Percentiles rank a stretch among this genome's conserved stretches.
Evolutionary conservation across 495 filamentous ascomycete species (phyloP).

Genomic region (Neurospora sp.): DNA sequence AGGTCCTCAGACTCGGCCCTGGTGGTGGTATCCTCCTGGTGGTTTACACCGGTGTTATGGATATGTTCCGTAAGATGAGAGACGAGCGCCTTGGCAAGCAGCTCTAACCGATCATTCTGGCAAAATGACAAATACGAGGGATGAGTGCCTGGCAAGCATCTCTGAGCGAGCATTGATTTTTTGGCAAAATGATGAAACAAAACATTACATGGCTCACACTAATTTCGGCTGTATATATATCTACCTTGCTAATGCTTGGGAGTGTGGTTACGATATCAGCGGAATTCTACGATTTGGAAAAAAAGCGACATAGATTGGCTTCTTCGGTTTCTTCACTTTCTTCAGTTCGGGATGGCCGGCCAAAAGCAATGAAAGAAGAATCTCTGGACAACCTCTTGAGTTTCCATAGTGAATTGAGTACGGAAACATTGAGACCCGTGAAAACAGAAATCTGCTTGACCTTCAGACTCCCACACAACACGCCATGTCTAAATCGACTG

Average conservation of each 20-base stretch:
- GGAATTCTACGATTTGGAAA: not conserved
- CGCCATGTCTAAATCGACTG: too few relatives aligned
- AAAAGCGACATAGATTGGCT: not conserved
- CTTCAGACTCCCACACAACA: too few relatives aligned
- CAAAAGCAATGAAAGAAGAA: not conserved
- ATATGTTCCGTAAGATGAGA: conserved; percentile 56
- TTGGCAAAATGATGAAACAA: not conserved
- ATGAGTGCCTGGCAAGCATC: not conserved
- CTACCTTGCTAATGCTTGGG: not conserved
- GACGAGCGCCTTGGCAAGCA: conserved; percentile 4
- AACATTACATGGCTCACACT: not conserved
- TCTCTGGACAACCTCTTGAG: not conserved
- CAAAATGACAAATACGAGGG: not conserved
- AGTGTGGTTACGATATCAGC: not conserved
- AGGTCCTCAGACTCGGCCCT: conserved; percentile 49
- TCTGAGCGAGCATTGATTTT: not conserved
- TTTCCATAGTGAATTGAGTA: not conserved
- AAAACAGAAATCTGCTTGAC: too few relatives aligned
- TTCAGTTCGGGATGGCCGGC: not conserved
- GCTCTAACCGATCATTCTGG: not conserved
- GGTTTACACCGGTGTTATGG: conserved; percentile 88
- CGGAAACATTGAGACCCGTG: not conserved
- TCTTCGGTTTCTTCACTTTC: not conserved
- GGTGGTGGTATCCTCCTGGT: conserved; percentile 71
- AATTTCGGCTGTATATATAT: not conserved